These are phyloP conservation scores for Aspergillus sp. DNA, from an alignment of 2,329 filamentous ascomycete genomes.

Conservation along the genomic window DNA sequence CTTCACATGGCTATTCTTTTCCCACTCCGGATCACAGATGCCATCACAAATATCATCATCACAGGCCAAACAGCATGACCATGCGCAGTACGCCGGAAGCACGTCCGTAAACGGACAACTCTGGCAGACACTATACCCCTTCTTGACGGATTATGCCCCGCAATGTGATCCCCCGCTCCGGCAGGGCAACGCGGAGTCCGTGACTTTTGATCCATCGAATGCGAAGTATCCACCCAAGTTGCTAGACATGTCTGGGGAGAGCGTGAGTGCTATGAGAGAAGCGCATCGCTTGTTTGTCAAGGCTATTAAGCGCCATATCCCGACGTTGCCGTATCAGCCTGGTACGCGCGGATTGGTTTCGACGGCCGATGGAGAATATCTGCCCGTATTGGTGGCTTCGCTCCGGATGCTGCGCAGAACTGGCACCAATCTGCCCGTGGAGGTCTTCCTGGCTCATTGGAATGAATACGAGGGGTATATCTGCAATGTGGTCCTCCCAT, in stretches of 20 bases:
- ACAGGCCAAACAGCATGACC: too few relatives aligned
- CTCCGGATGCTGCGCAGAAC: slow-evolving; percentile 42
- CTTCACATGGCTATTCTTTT: too few relatives aligned
- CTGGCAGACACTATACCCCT: slow-evolving; percentile 27
- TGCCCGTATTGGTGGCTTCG: slow-evolving; percentile 39
- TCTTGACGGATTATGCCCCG: slow-evolving; percentile 24
- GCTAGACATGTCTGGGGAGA: slow-evolving; percentile 21
- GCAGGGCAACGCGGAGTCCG: slow-evolving; percentile 18
- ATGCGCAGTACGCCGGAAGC: too few relatives aligned
- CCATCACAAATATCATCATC: too few relatives aligned
- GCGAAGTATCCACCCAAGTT: slow-evolving; percentile 24
- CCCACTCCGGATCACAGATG: too few relatives aligned
- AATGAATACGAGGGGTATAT: slow-evolving; percentile 37
- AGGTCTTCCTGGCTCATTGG: slow-evolving; percentile 39
- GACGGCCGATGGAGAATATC: slow-evolving; percentile 38
- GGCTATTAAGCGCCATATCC: slow-evolving; percentile 19
- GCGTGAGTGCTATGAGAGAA: slow-evolving; percentile 26
- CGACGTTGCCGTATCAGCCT: slow-evolving; percentile 25
- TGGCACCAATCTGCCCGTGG: slow-evolving; percentile 39
- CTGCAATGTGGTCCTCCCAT: slow-evolving; percentile 37
- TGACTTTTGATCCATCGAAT: slow-evolving; percentile 21
- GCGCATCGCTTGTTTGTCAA: slow-evolving; percentile 30
- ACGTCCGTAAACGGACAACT: slow-evolving; percentile 10
- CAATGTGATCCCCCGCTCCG: slow-evolving; percentile 21
- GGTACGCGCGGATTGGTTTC: slow-evolving; percentile 41